These are phyloP conservation scores for Pseudodiploospora longispora DNA, from an alignment of 2,329 filamentous ascomycete genomes.

Conservation along the genomic window DNA sequence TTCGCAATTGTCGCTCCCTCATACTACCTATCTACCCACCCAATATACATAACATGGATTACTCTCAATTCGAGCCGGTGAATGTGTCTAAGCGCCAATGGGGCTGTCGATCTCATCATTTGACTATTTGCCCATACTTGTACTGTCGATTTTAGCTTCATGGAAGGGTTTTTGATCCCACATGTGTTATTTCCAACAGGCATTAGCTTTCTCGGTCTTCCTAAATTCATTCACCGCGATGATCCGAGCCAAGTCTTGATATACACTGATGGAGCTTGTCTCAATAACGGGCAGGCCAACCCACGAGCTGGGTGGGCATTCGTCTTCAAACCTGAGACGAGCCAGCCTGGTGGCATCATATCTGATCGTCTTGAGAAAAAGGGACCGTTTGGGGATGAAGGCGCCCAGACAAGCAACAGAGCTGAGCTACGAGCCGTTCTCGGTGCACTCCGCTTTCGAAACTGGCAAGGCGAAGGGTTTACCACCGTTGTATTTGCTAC, in stretches of 20 bases:
- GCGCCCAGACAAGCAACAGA: slow-evolving; percentile 38
- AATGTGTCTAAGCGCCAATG: no score
- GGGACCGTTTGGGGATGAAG: slow-evolving; percentile 30
- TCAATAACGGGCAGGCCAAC: slow-evolving; percentile 29
- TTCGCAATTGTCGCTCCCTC: no score
- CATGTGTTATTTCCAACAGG: slow-evolving; percentile 2
- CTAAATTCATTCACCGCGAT: slow-evolving; percentile 7
- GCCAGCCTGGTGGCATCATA: slow-evolving; percentile 7
- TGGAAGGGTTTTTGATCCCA: slow-evolving; percentile 1
- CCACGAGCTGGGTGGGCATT: slow-evolving; percentile 33
- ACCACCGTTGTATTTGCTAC: slow-evolving; percentile 41
- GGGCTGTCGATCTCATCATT: no score
- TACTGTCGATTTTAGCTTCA: background rate
- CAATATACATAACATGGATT: no score
- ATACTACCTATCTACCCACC: no score
- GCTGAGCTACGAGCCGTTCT: slow-evolving; percentile 49
- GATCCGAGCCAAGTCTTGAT: slow-evolving; percentile 23
- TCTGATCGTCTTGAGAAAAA: slow-evolving; percentile 29
- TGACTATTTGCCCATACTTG: background rate
- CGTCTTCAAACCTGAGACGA: slow-evolving; percentile 13
- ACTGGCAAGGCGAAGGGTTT: slow-evolving; percentile 36
- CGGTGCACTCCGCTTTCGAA: slow-evolving; percentile 35
- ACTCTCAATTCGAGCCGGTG: no score
- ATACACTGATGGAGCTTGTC: slow-evolving; percentile 37
- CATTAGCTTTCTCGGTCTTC: background rate